Evolutionary conservation across 2,329 filamentous ascomycete genomes (phyloP).

Genomic region (Aspergillus terreus): DNA sequence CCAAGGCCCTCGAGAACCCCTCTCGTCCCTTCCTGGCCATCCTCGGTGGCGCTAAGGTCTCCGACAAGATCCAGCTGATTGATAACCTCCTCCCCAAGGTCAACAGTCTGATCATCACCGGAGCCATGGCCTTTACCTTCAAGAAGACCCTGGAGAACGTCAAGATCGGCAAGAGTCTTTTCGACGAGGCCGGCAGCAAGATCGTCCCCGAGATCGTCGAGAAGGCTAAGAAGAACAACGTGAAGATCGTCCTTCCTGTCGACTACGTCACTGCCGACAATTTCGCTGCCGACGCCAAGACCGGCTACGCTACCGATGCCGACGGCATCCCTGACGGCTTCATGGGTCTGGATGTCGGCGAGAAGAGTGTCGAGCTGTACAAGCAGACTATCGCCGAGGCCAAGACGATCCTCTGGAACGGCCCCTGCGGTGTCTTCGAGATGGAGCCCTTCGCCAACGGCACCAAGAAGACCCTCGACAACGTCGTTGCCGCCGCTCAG

Average conservation of each 20-base stretch:
- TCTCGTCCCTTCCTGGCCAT: slow-evolving; percentile 97
- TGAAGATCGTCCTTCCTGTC: slow-evolving; percentile 89
- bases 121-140: slow-evolving; percentile 99
- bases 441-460: slow-evolving; percentile 89
- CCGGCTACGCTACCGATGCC: slow-evolving; percentile 76
- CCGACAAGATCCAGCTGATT: slow-evolving; percentile 99
- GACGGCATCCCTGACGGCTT: slow-evolving; percentile 92
- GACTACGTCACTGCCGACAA: slow-evolving; percentile 97
- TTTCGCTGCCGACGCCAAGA: slow-evolving; percentile 80
- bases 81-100: slow-evolving; percentile 99
- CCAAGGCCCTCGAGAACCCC: slow-evolving; percentile 88
- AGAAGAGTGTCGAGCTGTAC: slow-evolving; percentile 84
- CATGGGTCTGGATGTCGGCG: slow-evolving; percentile 95
- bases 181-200: slow-evolving; percentile 91
- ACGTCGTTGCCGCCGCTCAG: slow-evolving; percentile 75
- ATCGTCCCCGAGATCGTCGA: slow-evolving; percentile 81
- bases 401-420: slow-evolving; percentile 99
- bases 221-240: slow-evolving; percentile 95
- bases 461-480: slow-evolving; percentile 88
- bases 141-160: slow-evolving; percentile 96
- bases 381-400: slow-evolving; percentile 80
- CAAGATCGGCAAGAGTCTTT: slow-evolving; percentile 84
- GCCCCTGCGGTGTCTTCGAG: slow-evolving; percentile 95
- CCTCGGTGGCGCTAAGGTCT: slow-evolving; percentile 95
- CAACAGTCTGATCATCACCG: slow-evolving; percentile 92